A percentile compares a stretch with the other conserved stretches of the same genome.
These are phyloP conservation scores for Trichoderma afroharzianum DNA, from an alignment of 2,329 filamentous ascomycete genomes.

Conservation along the genomic window DNA sequence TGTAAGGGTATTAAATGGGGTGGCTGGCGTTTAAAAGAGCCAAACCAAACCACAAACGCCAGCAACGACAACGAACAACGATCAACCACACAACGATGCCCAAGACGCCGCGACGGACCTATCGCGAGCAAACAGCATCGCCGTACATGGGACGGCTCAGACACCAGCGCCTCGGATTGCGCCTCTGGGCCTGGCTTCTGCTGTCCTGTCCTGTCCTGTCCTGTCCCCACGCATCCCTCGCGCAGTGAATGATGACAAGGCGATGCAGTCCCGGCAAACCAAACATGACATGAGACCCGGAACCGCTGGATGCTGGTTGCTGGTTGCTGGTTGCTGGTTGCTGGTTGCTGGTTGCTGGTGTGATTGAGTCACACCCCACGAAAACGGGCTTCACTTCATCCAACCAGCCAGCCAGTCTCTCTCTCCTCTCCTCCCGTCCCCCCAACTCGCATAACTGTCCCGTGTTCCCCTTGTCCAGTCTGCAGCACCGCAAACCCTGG, in stretches of 20 bases:
- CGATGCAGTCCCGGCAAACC: not conserved
- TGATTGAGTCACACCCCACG: not conserved
- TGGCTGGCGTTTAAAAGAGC: not conserved
- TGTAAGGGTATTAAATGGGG: not conserved
- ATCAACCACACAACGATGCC: not conserved
- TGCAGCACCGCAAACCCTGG: not conserved
- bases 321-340: too few relatives aligned
- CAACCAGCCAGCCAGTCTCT: not conserved
- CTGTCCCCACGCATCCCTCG: slow-evolving; percentile 3
- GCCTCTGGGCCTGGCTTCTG: not conserved
- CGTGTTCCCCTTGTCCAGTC: not conserved
- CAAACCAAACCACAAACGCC: not conserved
- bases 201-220: not conserved
- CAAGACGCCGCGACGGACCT: not conserved
- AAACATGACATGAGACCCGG: not conserved
- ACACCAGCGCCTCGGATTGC: not conserved
- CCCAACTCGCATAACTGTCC: not conserved
- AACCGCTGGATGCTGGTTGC: not conserved
- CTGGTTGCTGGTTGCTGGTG: too few relatives aligned
- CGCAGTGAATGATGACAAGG: slow-evolving; percentile 8
- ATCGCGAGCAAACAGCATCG: slow-evolving; percentile 4
- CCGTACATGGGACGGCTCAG: not conserved
- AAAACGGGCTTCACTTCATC: not conserved
- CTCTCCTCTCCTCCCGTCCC: not conserved
- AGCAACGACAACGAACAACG: not conserved